Conservation (phyloP, 108 stramenopile species). For the Licmophora abbreviata region DNA sequence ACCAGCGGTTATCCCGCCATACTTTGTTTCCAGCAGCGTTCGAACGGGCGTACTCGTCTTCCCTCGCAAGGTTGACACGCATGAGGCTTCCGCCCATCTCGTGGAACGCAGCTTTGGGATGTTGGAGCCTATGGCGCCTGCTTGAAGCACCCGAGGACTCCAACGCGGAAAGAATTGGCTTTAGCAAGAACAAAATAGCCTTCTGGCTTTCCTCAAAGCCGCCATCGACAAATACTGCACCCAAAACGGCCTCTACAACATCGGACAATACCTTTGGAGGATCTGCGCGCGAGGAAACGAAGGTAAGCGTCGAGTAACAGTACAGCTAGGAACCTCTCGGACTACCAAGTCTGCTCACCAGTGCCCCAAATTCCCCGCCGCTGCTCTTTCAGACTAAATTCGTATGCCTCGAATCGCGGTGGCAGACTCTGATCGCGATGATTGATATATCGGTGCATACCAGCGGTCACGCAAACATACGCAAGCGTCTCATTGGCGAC, state of each 20-base stretch:
- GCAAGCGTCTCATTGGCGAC: constrained; percentile 51
- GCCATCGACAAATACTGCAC: constrained; percentile 37
- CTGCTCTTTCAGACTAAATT: constrained; percentile 14
- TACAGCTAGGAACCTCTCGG: neutral
- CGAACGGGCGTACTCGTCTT: neutral
- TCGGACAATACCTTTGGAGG: constrained; percentile 55
- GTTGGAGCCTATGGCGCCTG: neutral
- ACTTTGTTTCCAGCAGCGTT: no score
- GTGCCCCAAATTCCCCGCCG: constrained; percentile 47
- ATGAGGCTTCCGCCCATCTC: neutral
- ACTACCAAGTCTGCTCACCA: constrained; percentile 12
- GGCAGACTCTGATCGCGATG: constrained; percentile 48
- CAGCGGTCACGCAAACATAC: constrained; percentile 27
- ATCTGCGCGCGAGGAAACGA: constrained; percentile 23
- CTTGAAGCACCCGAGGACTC: neutral
- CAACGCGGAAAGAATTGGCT: constrained; percentile 5
- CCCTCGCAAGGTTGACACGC: neutral
- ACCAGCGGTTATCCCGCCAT: no score
- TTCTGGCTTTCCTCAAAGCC: constrained; percentile 28
- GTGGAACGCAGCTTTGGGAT: neutral
- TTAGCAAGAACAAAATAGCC: constrained; percentile 19
- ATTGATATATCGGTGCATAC: constrained; percentile 31
- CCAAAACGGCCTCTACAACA: constrained; percentile 52
- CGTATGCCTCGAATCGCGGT: constrained; percentile 35
- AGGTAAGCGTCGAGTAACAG: neutral